Evolutionary conservation across 1,139 yeast species (phyloP).

Genomic region (Magnusiomyces clavatus): DNA sequence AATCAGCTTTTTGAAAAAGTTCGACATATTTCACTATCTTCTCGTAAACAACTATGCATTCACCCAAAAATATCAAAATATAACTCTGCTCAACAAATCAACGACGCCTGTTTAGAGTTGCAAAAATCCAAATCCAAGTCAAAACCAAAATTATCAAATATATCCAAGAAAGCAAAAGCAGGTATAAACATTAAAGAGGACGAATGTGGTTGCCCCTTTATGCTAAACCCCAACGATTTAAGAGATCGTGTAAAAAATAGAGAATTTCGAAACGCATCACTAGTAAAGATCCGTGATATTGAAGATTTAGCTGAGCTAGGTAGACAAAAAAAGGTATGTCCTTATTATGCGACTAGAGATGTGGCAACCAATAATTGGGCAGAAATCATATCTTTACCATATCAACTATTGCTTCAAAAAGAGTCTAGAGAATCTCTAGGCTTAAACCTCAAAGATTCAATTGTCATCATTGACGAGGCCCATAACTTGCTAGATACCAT

Average conservation of each 20-base stretch:
- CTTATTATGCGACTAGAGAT: constrained; percentile 65
- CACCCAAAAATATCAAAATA: constrained; percentile 51
- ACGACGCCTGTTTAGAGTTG: constrained; percentile 76
- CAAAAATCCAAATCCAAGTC: constrained; percentile 37
- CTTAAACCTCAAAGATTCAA: constrained; percentile 51
- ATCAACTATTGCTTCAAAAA: constrained; percentile 65
- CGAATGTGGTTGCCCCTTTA: constrained; percentile 42
- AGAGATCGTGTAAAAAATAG: constrained; percentile 32
- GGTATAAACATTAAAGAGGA: constrained; percentile 18
- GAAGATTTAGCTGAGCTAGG: constrained; percentile 72
- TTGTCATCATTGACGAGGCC: constrained; percentile 86
- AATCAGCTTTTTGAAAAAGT: constrained; percentile 16
- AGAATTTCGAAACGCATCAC: constrained; percentile 51
- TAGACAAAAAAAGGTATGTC: constrained; percentile 51
- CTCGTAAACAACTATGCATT: constrained; percentile 80
- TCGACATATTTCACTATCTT: constrained; percentile 39
- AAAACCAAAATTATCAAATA: no score
- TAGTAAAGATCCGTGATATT: constrained; percentile 66
- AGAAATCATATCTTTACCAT: constrained; percentile 79
- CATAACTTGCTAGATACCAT: constrained; percentile 81
- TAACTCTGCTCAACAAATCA: constrained; percentile 48
- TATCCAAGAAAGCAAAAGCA: no score
- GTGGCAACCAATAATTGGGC: constrained; percentile 32
- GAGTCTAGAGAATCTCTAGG: constrained; percentile 55
- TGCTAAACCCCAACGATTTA: constrained; percentile 33